Base-by-base conservation (phyloP, 345 rosid genomes). In the Hibiscus tridactylites region DNA sequence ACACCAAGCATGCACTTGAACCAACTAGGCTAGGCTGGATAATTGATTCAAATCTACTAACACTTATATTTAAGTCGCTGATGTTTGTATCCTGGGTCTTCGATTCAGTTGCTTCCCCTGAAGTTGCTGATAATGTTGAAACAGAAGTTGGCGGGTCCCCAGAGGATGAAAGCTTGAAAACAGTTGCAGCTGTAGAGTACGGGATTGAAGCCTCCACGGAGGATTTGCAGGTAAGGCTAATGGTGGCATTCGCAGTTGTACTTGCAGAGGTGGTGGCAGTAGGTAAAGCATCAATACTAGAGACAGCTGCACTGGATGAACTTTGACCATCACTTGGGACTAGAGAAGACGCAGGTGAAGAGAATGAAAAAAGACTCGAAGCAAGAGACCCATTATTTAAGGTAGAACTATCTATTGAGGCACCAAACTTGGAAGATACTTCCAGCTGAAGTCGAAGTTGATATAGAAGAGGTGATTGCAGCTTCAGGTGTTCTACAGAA, bases 111-210 rank as follows among this genome's bases (percentile, higher is more conserved):
- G 77, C 78, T 68, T 47, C 65, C 19, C 49, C 74, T 72, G 75
- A 74, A 70, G 67, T 61, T 58, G 74, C 73, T 71, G 88, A 28
- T 9, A 59, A 71, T 29, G 77, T 62, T 58, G 84, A 77, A 57
- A 53, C 70, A 64, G 84, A 65, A 70, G 78, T 74, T 65, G 88
- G 47, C 46, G 83, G 67, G 74, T 74, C 76, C 29, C 68, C 65
- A 72, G 88, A n/a, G 46, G 86, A 78, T 31, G 82, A 86, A 65
- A 86, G 76, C 42, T 82, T 83, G 74, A 83, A 84, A 78, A 76
- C 3, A 66, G 87, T 71, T 53, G 78, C 15, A 21, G 24, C 24
- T 21, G 24, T 21, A 21, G 24, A 21, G 24, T 21, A 66, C 61
- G 85, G 80, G 62, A 78, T 79, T 29, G 83, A 39, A 72, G 80